Conservation (phyloP, 345 rosid genomes). For the Isatis tinctoria region DNA sequence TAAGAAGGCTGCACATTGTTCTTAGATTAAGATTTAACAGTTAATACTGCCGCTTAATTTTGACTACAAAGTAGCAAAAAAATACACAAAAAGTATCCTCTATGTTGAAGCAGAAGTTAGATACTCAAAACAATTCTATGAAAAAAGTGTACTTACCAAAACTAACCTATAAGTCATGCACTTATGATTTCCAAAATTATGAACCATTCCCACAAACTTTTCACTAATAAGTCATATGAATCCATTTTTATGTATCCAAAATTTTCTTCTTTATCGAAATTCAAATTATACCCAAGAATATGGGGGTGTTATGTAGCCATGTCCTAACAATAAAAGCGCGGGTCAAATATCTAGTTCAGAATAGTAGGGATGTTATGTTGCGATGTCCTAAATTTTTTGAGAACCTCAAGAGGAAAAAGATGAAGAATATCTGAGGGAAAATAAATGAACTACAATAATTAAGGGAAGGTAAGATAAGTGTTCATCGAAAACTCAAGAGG, state of each 20-base stretch:
- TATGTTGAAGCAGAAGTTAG: background rate
- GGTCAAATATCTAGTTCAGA: background rate
- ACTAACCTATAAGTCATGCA: background rate
- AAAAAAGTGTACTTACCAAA: background rate
- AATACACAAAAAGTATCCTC: background rate
- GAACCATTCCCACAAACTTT: background rate
- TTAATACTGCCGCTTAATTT: background rate
- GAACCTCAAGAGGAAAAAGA: background rate
- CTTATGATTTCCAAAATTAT: background rate
- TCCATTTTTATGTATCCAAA: background rate
- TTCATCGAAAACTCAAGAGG: background rate
- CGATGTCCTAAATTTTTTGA: background rate
- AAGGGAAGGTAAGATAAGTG: background rate
- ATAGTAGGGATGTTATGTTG: background rate
- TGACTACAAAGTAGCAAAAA: background rate
- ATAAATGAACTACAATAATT: background rate
- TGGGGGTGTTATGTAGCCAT: background rate
- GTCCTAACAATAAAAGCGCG: background rate
- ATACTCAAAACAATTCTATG: background rate
- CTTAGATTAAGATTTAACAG: constrained; percentile 5
- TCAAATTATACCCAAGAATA: background rate
- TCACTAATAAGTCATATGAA: background rate
- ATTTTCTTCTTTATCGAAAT: background rate
- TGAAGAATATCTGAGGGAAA: background rate
- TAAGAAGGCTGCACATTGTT: constrained; percentile 2